A percentile compares a stretch with the other conserved stretches of the same genome.
phyloP scores from a whole-genome alignment of 768 basidiomycete genomes.

The Leccinum barrowsii region DNA sequence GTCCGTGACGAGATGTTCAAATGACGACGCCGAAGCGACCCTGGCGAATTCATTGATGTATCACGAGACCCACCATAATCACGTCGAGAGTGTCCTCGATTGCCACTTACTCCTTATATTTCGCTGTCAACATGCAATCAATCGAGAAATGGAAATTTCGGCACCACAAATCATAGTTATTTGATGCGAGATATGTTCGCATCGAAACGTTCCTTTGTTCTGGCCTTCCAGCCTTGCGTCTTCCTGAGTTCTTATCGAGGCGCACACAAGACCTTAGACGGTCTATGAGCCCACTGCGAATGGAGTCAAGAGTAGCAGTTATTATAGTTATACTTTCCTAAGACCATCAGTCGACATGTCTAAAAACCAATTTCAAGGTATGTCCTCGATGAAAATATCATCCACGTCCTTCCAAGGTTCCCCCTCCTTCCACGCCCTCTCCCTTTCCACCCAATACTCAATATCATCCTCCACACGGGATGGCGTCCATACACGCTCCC shows the following conservation, averaged over 20 bases:
- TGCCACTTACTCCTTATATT: too few species aligned
- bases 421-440: slow-evolving; percentile 50
- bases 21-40: slow-evolving; percentile 16
- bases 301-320: background rate
- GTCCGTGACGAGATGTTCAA: slow-evolving; percentile 25
- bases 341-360: background rate
- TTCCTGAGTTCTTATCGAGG: slow-evolving; percentile 63
- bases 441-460: slow-evolving; percentile 85
- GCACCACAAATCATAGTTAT: too few species aligned
- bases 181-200: too few species aligned
- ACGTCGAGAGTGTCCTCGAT: too few species aligned
- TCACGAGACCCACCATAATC: too few species aligned
- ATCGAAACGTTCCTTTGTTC: too few species aligned
- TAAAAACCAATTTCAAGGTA: background rate
- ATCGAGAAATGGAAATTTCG: too few species aligned
- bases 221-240: slow-evolving; percentile 32
- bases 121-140: too few species aligned
- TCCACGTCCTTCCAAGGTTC: slow-evolving; percentile 67
- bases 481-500: slow-evolving; percentile 86
- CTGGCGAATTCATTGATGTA: background rate
- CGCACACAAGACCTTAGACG: slow-evolving; percentile 37
- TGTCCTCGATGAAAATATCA: slow-evolving; percentile 74
- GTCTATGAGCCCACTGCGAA: too few species aligned
- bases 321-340: background rate
- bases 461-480: slow-evolving; percentile 46